Conservation (phyloP, 192 early-diverging fungal genomes). For the Backusella macrospora region DNA sequence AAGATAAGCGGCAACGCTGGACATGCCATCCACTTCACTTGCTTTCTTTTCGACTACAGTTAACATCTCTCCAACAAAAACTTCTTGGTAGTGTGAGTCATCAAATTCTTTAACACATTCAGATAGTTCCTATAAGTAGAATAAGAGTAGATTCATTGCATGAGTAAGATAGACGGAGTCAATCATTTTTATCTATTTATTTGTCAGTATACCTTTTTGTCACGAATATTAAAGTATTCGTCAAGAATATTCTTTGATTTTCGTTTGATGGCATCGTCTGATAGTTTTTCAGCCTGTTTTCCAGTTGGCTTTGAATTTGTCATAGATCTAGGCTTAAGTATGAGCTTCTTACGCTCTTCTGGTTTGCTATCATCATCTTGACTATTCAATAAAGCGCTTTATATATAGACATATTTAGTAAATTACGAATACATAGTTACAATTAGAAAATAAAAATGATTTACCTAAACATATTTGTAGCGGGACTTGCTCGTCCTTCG, state of each 20-base stretch:
- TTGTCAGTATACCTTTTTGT: slow-evolving; percentile 21
- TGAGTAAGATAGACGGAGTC: not conserved
- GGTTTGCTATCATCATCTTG: slow-evolving; percentile 22
- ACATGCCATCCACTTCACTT: slow-evolving; percentile 21
- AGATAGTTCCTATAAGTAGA: slow-evolving; percentile 20
- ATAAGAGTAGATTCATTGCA: not conserved
- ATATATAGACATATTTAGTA: no score
- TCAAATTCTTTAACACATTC: slow-evolving; percentile 32
- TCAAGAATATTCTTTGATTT: slow-evolving; percentile 40
- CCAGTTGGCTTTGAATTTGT: not conserved
- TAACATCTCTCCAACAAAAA: slow-evolving; percentile 29
- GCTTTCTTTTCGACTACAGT: slow-evolving; percentile 29
- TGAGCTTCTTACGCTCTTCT: slow-evolving; percentile 17
- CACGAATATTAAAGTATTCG: slow-evolving; percentile 39
- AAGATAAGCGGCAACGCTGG: slow-evolving; percentile 7
- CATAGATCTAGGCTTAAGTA: slow-evolving; percentile 6
- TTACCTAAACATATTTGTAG: slow-evolving; percentile 41
- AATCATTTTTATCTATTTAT: not conserved
- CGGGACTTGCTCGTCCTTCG: slow-evolving; percentile 26
- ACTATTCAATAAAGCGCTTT: slow-evolving; percentile 17
- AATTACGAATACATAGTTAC: not conserved
- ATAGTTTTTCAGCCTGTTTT: not conserved
- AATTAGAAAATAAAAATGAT: not conserved
- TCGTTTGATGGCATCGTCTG: slow-evolving; percentile 28
- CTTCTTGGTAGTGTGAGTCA: slow-evolving; percentile 1